Conservation (phyloP, 345 rosid genomes). For the Aethionema arabicum region DNA sequence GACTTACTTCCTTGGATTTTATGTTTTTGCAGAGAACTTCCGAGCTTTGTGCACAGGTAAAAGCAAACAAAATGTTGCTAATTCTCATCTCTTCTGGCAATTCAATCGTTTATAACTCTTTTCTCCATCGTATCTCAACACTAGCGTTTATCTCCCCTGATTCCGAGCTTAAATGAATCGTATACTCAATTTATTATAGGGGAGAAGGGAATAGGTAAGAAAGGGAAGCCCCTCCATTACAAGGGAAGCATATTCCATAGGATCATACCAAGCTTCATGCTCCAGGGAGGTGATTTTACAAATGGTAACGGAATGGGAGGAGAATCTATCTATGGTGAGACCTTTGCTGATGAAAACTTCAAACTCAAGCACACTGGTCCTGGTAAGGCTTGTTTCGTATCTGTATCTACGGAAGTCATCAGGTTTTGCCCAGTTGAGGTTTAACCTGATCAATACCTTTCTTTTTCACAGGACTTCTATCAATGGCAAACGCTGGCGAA, state of each 20-base stretch:
- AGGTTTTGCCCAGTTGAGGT: background rate
- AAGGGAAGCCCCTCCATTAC: slow-evolving; percentile 84
- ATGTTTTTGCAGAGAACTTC: slow-evolving; percentile 73
- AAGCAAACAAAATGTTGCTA: background rate
- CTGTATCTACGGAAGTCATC: background rate
- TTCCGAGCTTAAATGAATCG: slow-evolving; percentile 5
- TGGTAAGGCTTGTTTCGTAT: slow-evolving; percentile 37
- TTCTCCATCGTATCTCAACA: background rate
- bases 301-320: slow-evolving; percentile 94
- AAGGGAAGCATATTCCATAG: slow-evolving; percentile 84
- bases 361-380: slow-evolving; percentile 96
- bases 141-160: background rate
- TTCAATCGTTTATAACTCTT: background rate
- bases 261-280: slow-evolving; percentile 91
- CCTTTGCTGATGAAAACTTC: slow-evolving; percentile 92
- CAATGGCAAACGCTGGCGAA: slow-evolving; percentile 92
- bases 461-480: slow-evolving; percentile 56
- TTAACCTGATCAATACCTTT: background rate
- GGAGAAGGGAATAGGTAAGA: slow-evolving; percentile 85
- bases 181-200: slow-evolving; percentile 42
- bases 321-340: slow-evolving; percentile 93
- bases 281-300: slow-evolving; percentile 92
- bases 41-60: slow-evolving; percentile 95
- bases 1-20: background rate
- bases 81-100: slow-evolving; percentile 1